phyloP scores from a whole-genome alignment of 176 grass and related monocot species.

The Aegilops speltoides region DNA sequence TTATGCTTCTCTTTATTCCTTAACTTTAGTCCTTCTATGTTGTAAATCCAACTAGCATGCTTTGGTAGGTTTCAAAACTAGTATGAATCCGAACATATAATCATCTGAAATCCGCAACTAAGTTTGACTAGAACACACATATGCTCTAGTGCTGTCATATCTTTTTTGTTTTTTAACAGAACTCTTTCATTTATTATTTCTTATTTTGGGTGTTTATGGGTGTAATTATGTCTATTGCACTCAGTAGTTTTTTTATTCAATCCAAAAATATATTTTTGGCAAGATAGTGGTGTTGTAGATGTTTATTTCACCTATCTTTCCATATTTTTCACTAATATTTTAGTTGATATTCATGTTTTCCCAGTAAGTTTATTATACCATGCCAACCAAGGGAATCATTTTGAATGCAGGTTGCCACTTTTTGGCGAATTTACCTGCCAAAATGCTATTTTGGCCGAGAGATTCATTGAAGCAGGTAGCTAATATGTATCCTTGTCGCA shows the following conservation, averaged over 20 bases:
- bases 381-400: not conserved
- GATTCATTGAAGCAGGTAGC: constrained; percentile 98
- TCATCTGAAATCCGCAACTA: constrained; percentile 11
- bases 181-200: not conserved
- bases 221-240: not conserved
- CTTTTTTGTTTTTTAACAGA: not conserved
- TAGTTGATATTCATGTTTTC: not conserved
- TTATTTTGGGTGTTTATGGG: constrained; percentile 3
- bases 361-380: not conserved
- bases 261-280: not conserved
- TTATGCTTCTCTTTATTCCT: constrained; percentile 29
- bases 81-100: not conserved
- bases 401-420: constrained; percentile 66
- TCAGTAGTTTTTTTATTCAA: not conserved
- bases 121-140: not conserved
- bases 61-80: constrained; percentile 5
- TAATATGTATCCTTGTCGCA: constrained; percentile 66
- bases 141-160: not conserved
- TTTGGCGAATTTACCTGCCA: constrained; percentile 94
- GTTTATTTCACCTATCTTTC: not conserved
- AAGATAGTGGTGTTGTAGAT: not conserved
- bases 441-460: constrained; percentile 89
- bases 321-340: not conserved
- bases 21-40: not conserved
- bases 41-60: not conserved